Evolutionary conservation across 352 stramenopile genomes (phyloP).

Genomic region (Globisporangium takayamanum): DNA sequence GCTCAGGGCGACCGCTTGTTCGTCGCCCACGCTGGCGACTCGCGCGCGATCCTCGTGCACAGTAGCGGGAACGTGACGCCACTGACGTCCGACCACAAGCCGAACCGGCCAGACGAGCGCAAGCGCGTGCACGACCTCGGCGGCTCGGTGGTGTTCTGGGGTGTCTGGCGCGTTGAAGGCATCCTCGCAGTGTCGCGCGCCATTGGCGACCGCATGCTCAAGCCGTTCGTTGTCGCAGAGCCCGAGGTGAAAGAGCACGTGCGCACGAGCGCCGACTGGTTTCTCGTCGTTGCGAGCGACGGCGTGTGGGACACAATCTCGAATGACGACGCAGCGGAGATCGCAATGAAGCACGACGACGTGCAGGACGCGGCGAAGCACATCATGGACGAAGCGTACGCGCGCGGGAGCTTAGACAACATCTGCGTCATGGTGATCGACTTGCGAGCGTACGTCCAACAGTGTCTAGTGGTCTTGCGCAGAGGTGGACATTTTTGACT

Average conservation of each 20-base stretch:
- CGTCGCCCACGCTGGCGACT: conserved; percentile 89
- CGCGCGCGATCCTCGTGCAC: conserved; percentile 84
- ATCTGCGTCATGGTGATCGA: conserved; percentile 90
- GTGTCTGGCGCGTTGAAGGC: conserved; percentile 91
- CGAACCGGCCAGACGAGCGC: conserved; percentile 86
- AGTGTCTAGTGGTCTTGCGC: too few species aligned
- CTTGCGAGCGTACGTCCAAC: conserved; percentile 51
- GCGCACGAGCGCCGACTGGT: conserved; percentile 64
- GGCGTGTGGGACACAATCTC: conserved; percentile 90
- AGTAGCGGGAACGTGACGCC: conserved; percentile 59
- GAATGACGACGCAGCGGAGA: conserved; percentile 79
- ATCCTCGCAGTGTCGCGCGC: conserved; percentile 90
- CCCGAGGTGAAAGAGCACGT: conserved; percentile 79
- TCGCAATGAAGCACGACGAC: conserved; percentile 64
- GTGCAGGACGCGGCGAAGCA: conserved; percentile 62
- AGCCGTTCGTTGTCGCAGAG: conserved; percentile 89
- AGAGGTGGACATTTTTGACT: too few species aligned
- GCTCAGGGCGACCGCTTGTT: conserved; percentile 70
- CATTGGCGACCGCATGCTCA: conserved; percentile 90
- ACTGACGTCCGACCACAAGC: conserved; percentile 89
- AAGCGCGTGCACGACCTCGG: conserved; percentile 85
- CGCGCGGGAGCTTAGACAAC: conserved; percentile 85
- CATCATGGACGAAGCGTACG: conserved; percentile 85
- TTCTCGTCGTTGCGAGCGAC: conserved; percentile 86
- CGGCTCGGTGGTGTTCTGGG: conserved; percentile 88